A percentile compares a stretch with the other conserved stretches of the same genome.
phyloP scores from a whole-genome alignment of 2,329 filamentous ascomycete species.

The Byssochlamys sp. region DNA sequence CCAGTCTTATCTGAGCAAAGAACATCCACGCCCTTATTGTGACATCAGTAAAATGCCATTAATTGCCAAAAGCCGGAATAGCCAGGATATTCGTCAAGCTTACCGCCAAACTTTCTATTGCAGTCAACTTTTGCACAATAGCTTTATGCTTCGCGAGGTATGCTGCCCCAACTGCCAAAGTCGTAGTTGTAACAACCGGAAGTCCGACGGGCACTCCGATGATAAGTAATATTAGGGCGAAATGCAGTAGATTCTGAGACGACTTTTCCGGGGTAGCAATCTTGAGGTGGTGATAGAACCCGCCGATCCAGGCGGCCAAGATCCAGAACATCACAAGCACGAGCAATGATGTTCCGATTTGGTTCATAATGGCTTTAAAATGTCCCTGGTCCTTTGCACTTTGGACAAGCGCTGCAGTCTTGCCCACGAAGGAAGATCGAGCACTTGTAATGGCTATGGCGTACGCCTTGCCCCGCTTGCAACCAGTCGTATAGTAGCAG shows the following conservation, averaged over 20 bases:
- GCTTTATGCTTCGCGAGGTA: slow-evolving; percentile 64
- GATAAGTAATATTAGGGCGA: slow-evolving; percentile 58
- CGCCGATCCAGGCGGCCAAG: slow-evolving; percentile 60
- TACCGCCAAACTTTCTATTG: slow-evolving; percentile 59
- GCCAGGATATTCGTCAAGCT: slow-evolving; percentile 1
- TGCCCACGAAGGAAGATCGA: slow-evolving; percentile 61
- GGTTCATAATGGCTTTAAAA: slow-evolving; percentile 71
- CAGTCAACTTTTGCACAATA: slow-evolving; percentile 65
- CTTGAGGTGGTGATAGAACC: slow-evolving; percentile 58
- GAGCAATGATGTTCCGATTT: slow-evolving; percentile 59
- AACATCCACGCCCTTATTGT: slow-evolving; percentile 50
- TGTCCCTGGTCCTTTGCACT: slow-evolving; percentile 63
- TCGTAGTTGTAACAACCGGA: slow-evolving; percentile 64
- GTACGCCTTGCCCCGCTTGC: slow-evolving; percentile 65
- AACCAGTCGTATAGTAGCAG: slow-evolving; percentile 65
- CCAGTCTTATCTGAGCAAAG: slow-evolving; percentile 70
- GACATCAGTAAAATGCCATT: neutral
- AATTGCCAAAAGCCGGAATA: neutral
- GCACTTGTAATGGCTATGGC: slow-evolving; percentile 55
- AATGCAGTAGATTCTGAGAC: slow-evolving; percentile 53
- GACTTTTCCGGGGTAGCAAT: slow-evolving; percentile 39
- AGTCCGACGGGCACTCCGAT: slow-evolving; percentile 66
- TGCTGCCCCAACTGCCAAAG: slow-evolving; percentile 61
- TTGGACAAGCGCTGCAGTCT: slow-evolving; percentile 59
- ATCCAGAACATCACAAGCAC: slow-evolving; percentile 66